These are phyloP conservation scores for Pseudogymnoascus sp. DNA, from an alignment of 2,329 filamentous ascomycete genomes.

Conservation along the genomic window DNA sequence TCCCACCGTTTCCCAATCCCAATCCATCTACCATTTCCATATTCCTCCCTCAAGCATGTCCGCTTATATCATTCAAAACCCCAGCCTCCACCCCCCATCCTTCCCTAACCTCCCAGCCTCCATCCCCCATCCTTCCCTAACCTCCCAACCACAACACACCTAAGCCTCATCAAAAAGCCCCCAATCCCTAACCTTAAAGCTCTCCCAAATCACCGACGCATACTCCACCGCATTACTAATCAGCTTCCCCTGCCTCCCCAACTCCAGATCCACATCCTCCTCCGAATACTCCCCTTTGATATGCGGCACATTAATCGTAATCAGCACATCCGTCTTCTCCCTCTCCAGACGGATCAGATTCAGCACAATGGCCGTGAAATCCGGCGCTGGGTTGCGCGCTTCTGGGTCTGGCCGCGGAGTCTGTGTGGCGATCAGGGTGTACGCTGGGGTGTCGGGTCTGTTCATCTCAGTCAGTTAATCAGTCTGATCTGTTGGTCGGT, in stretches of 20 bases:
- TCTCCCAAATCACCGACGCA: conserved; percentile 58
- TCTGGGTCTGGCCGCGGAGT: conserved; percentile 32
- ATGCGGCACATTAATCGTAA: conserved; percentile 83
- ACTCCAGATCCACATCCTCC: conserved; percentile 59
- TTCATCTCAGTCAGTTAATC: neutral
- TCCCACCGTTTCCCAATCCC: neutral
- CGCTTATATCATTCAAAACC: neutral
- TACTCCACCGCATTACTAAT: conserved; percentile 63
- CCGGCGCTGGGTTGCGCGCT: conserved; percentile 30
- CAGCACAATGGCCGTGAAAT: conserved; percentile 67
- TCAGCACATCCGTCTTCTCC: conserved; percentile 69
- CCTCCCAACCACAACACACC: neutral
- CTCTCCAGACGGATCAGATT: conserved; percentile 68
- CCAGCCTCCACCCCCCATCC: neutral
- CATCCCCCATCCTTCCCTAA: neutral
- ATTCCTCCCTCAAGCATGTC: neutral
- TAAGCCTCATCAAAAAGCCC: conserved; percentile 44
- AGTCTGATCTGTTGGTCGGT: neutral
- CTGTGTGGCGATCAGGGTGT: conserved; percentile 62
- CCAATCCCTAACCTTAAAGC: conserved; percentile 75
- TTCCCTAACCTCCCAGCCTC: neutral
- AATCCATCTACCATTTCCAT: neutral
- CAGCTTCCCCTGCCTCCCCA: conserved; percentile 56
- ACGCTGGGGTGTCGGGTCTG: conserved; percentile 48
- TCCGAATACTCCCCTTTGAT: conserved; percentile 65